phyloP scores from a whole-genome alignment of 2,329 filamentous ascomycete genomes.

The Xylariaceae sp. region DNA sequence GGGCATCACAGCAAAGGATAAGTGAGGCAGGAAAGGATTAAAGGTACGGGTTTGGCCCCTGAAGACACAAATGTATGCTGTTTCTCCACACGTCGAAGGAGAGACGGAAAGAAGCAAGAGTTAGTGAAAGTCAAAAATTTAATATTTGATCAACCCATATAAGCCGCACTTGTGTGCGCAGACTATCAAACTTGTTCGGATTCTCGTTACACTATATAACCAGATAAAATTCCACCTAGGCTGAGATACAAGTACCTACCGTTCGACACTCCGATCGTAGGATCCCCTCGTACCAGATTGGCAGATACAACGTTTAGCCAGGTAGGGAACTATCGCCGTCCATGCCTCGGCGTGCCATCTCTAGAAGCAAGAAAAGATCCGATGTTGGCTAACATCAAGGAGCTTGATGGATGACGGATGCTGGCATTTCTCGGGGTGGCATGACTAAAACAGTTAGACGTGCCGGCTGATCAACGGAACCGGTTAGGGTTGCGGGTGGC shows the following conservation, averaged over 20 bases:
- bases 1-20: conserved; percentile 46
- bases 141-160: conserved; percentile 3
- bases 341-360: conserved; percentile 38
- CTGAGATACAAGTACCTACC: conserved; percentile 14
- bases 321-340: conserved; percentile 39
- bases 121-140: background rate
- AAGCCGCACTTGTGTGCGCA: too few species aligned
- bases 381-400: conserved; percentile 35
- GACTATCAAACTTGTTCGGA: background rate
- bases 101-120: conserved; percentile 7
- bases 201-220: background rate
- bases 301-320: conserved; percentile 28
- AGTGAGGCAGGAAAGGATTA: background rate
- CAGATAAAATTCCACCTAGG: conserved; percentile 4
- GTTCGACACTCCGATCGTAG: conserved; percentile 5
- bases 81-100: background rate
- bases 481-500: conserved; percentile 20
- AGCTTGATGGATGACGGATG: conserved; percentile 31
- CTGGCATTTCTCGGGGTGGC: conserved; percentile 33
- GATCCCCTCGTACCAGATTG: conserved; percentile 5
- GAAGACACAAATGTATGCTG: background rate
- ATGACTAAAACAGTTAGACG: conserved; percentile 35
- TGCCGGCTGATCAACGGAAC: conserved; percentile 25
- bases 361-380: conserved; percentile 35
- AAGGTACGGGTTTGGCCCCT: background rate